Conservation (phyloP, 1,284 basidiomycete species). For the Ganoderma resinaceum region DNA sequence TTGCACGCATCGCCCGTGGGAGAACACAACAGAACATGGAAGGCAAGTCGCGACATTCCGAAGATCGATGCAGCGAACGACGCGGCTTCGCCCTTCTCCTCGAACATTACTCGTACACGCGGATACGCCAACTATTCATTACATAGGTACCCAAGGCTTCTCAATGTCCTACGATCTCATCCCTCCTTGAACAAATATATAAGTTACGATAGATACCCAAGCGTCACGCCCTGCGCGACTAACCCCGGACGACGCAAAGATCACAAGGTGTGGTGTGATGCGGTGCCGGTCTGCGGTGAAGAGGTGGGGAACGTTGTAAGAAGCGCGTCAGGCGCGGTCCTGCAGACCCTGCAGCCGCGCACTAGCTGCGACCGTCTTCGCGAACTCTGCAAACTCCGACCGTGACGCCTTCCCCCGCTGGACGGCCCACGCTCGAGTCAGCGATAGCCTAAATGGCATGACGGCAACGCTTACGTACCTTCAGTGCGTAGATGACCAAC, state of each 20-base stretch:
- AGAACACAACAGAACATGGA: neutral
- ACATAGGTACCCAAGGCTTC: neutral
- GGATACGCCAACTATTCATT: neutral
- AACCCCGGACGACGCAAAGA: neutral
- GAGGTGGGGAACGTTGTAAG: neutral
- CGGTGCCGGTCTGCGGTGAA: conserved; percentile 2
- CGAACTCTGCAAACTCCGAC: conserved; percentile 37
- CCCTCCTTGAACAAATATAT: neutral
- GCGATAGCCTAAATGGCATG: conserved; percentile 6
- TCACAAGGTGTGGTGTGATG: neutral
- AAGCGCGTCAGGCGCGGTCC: conserved; percentile 7
- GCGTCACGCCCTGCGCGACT: conserved; percentile 6
- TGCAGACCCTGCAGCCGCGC: conserved; percentile 21
- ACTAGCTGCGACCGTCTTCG: conserved; percentile 28
- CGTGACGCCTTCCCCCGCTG: conserved; percentile 37
- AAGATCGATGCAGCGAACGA: neutral
- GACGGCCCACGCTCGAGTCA: neutral
- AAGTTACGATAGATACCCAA: neutral
- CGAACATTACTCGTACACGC: neutral
- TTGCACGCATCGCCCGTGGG: conserved; percentile 5
- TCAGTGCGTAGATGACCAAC: conserved; percentile 49
- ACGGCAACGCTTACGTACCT: conserved; percentile 37
- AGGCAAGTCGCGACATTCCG: neutral
- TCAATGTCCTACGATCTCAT: neutral
- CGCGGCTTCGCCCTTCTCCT: neutral